Percentiles rank a stretch among this genome's conserved stretches.
These are phyloP conservation scores for Mycosphaerella sp. DNA, from an alignment of 2,329 filamentous ascomycete genomes.

Conservation along the genomic window DNA sequence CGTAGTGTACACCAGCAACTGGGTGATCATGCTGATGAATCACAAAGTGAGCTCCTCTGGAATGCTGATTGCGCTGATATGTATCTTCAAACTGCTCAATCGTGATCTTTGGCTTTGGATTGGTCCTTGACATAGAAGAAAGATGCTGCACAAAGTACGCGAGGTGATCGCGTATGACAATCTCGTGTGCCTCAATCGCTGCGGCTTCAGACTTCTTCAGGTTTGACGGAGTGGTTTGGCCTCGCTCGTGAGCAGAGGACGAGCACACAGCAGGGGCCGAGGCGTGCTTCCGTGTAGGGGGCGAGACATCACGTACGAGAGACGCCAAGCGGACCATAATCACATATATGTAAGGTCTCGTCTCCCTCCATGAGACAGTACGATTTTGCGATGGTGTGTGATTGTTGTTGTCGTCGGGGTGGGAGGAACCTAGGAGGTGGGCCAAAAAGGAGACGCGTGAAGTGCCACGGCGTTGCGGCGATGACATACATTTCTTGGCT, in stretches of 20 bases:
- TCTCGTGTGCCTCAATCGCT: slow-evolving; percentile 48
- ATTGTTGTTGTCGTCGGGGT: background rate
- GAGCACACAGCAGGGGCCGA: background rate
- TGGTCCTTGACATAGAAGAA: slow-evolving; percentile 26
- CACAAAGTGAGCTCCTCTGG: slow-evolving; percentile 51
- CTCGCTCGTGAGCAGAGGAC: background rate
- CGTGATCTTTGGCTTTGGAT: slow-evolving; percentile 32
- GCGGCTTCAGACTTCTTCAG: slow-evolving; percentile 28
- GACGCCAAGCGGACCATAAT: slow-evolving; percentile 16
- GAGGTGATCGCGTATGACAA: slow-evolving; percentile 44
- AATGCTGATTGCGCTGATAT: slow-evolving; percentile 44
- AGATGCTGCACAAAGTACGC: slow-evolving; percentile 43
- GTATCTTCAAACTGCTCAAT: slow-evolving; percentile 41
- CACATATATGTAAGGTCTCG: background rate
- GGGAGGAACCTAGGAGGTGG: no score
- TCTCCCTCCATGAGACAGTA: background rate
- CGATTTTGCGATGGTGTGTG: background rate
- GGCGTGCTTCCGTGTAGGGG: slow-evolving; percentile 21
- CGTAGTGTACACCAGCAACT: slow-evolving; percentile 52
- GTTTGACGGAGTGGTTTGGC: background rate
- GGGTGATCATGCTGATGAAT: slow-evolving; percentile 70
- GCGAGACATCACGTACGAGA: slow-evolving; percentile 26
- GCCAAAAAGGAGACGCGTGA: background rate
- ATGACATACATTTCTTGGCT: slow-evolving; percentile 6
- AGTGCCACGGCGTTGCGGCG: background rate